Percentiles rank a stretch among this genome's conserved stretches.
phyloP scores from a whole-genome alignment of 257 asterid species.

The Solanum corneliomulleri region DNA sequence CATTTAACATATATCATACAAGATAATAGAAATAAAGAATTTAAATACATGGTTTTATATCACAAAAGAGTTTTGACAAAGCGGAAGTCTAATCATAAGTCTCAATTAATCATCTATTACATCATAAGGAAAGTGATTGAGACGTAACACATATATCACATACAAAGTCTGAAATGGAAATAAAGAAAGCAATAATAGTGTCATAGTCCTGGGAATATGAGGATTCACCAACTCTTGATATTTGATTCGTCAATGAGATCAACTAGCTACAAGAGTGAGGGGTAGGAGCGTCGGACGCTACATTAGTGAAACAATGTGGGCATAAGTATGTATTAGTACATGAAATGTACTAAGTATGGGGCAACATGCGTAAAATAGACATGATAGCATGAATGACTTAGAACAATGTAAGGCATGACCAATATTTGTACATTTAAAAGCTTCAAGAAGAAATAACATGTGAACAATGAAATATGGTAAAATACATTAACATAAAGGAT shows the following conservation, averaged over 20 bases:
- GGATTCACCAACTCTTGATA: not conserved
- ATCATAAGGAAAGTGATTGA: not conserved
- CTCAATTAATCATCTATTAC: not conserved
- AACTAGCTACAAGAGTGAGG: not conserved
- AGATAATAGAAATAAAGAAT: not conserved
- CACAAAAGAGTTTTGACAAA: not conserved
- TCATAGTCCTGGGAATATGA: not conserved
- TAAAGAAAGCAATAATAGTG: not conserved
- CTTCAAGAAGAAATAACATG: too few relatives aligned
- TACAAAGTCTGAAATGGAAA: not conserved
- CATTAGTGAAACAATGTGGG: too few relatives aligned
- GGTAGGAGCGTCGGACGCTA: not conserved
- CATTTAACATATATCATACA: not conserved
- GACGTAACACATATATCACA: not conserved
- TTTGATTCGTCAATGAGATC: not conserved
- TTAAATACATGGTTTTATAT: not conserved
- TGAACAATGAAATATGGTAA: too few relatives aligned
- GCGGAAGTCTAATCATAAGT: not conserved
- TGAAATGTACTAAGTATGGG: too few relatives aligned
- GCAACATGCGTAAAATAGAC: too few relatives aligned
- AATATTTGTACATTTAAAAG: too few relatives aligned
- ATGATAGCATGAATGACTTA: too few relatives aligned
- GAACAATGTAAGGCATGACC: too few relatives aligned
- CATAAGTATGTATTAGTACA: too few relatives aligned
- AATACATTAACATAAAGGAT: too few relatives aligned